Conservation (phyloP, 768 basidiomycete species). For the Podaxis sp. region DNA sequence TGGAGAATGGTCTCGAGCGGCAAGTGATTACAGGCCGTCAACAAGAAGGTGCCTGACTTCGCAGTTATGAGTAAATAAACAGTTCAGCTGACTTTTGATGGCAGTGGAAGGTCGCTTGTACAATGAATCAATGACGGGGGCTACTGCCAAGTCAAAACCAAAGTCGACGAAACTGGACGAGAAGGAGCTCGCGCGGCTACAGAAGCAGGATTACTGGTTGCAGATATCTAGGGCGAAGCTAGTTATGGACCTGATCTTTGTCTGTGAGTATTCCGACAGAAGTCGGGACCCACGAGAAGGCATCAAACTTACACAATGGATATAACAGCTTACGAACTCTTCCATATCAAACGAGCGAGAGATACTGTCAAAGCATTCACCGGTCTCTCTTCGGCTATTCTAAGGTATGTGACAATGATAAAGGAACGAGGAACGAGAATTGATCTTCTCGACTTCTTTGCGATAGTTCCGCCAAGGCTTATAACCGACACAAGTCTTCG, state of each 20-base stretch:
- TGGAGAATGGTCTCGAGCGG: conserved; percentile 82
- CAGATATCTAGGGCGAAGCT: conserved; percentile 69
- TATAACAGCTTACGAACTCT: conserved; percentile 72
- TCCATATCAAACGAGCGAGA: conserved; percentile 61
- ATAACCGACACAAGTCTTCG: conserved; percentile 64
- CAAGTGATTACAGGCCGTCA: conserved; percentile 64
- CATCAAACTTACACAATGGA: conserved; percentile 13
- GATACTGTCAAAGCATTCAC: conserved; percentile 61
- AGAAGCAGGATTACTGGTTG: conserved; percentile 76
- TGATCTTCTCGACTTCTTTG: conserved; percentile 17
- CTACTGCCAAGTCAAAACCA: conserved; percentile 69
- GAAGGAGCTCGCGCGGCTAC: conserved; percentile 66
- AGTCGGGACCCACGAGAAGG: not conserved
- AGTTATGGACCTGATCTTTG: conserved; percentile 83
- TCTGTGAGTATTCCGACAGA: conserved; percentile 52
- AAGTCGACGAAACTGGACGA: conserved; percentile 60
- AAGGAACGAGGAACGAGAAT: not conserved
- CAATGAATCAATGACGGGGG: conserved; percentile 67
- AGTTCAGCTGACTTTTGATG: conserved; percentile 10
- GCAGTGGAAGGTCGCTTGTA: conserved; percentile 77
- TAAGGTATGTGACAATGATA: conserved; percentile 53
- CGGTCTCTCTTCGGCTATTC: conserved; percentile 67
- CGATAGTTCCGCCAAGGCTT: conserved; percentile 68
- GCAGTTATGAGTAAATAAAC: conserved; percentile 4
- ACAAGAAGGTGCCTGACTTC: conserved; percentile 53